These are phyloP conservation scores for Colletotrichum theobromicola DNA, from an alignment of 2,329 filamentous ascomycete species.

Conservation along the genomic window DNA sequence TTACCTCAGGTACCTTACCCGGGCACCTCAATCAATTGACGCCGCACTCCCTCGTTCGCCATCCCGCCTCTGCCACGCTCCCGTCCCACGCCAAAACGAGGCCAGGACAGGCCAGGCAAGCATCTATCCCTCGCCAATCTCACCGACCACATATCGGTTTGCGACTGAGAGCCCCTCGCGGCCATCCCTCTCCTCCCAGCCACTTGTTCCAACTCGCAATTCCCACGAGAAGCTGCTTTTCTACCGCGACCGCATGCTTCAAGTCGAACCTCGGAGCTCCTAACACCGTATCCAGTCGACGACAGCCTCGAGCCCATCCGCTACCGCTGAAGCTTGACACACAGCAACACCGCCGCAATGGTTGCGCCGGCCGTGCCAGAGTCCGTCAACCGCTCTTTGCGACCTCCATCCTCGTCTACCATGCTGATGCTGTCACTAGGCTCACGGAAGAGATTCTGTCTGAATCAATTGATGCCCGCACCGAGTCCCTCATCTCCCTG, in stretches of 20 bases:
- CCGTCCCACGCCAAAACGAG: not conserved
- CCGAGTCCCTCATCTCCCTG: slow-evolving; percentile 83
- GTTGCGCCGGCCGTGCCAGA: slow-evolving; percentile 78
- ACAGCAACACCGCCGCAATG: slow-evolving; percentile 53
- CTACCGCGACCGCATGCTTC: slow-evolving; percentile 1
- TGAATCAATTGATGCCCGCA: slow-evolving; percentile 90
- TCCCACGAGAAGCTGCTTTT: not conserved
- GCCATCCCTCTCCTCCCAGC: slow-evolving; percentile 7
- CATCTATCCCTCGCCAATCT: slow-evolving; percentile 13
- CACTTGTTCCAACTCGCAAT: not conserved
- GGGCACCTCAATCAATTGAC: not conserved
- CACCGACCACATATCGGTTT: slow-evolving; percentile 4
- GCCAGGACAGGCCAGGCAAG: slow-evolving; percentile 1
- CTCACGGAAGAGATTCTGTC: slow-evolving; percentile 93
- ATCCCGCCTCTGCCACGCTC: not conserved
- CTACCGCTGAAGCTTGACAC: slow-evolving; percentile 2
- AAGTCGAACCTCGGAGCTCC: not conserved
- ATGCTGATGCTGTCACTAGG: slow-evolving; percentile 51
- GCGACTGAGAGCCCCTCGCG: not conserved
- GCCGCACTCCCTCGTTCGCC: not conserved
- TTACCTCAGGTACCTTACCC: not conserved
- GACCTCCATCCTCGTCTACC: slow-evolving; percentile 6
- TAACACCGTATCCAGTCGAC: slow-evolving; percentile 4
- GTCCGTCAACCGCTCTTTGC: slow-evolving; percentile 50
- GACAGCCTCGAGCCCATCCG: not conserved